Evolutionary conservation across 2,329 filamentous ascomycete species (phyloP), one percentile per base, ranked within the genome.

Genomic region (Calonectria ilicicola): DNA sequence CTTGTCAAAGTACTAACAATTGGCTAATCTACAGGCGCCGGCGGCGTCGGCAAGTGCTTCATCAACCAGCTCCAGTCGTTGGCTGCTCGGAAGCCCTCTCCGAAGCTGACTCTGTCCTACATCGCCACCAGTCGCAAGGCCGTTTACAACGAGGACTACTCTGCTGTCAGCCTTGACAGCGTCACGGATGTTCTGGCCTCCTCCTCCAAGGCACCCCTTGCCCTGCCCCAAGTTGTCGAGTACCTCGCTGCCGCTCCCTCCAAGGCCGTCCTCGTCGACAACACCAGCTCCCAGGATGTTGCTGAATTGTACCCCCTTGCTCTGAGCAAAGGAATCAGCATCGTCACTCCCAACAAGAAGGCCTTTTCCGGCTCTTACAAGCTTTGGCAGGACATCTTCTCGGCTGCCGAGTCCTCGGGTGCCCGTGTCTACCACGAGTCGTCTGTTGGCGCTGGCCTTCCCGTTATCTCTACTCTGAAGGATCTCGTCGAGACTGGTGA

Each of bases 341-440:
- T 99, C 79, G 95, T 98, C 32, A 99, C 97, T 1, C 96, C 97
- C 51, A 99, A 98, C 89, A 99, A 99, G 89, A 99, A 99, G 86
- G 96, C 94, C 17, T 99, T 99, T 86, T 97, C 95, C 0, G 92
- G 94, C 70, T 92, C 91, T 56, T 92, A 94, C 80, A 88, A 91
- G 78, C 87, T 98, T 69, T 99, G 96, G 96, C 90, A 94, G 80
- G 91, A 94, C 75, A 98, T 99, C 81, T 97, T 98, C 84, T 86
- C 87, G 3, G 90, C 94, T 1, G 93, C 95, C 1, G 88, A 90
- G 60, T 88, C 89, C 35, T 91, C 90, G 1, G 93, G 93, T 51
- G 94, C 96, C 51, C 94, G 95, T 82, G 89, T 98, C 72, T 98
- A 97, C 89, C 97, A 99, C 84, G 97, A 99, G 86, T 96, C 95